Evolutionary conservation across 352 stramenopile genomes (phyloP).

Genomic region (Phytophthora pinifolia): DNA sequence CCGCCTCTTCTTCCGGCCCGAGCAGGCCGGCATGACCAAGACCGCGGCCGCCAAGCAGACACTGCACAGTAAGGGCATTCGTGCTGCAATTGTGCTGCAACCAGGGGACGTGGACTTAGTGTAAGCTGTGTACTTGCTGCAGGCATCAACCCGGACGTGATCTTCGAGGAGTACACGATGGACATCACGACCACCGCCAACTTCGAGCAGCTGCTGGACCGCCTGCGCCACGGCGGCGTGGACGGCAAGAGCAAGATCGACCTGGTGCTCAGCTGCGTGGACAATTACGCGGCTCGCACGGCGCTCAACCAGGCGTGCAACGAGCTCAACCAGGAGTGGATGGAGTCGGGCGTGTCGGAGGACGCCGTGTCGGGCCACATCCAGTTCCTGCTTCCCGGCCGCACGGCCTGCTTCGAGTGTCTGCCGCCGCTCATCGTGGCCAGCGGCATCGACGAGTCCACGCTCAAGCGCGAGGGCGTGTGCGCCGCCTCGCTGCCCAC

Average conservation of each 20-base stretch:
- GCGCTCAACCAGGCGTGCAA: slow-evolving; percentile 89
- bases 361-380: slow-evolving; percentile 90
- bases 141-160: slow-evolving; percentile 90
- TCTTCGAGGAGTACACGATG: slow-evolving; percentile 86
- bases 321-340: slow-evolving; percentile 85
- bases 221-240: slow-evolving; percentile 69
- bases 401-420: slow-evolving; percentile 90
- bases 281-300: slow-evolving; percentile 90
- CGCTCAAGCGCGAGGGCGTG: slow-evolving; percentile 87
- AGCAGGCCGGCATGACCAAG: slow-evolving; percentile 88
- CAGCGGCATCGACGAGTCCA: slow-evolving; percentile 84
- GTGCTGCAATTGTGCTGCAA: too few species aligned
- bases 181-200: slow-evolving; percentile 86
- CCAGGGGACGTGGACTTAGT: background rate
- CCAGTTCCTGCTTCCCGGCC: slow-evolving; percentile 81
- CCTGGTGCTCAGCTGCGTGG: slow-evolving; percentile 87
- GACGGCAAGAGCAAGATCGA: slow-evolving; percentile 62
- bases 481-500: slow-evolving; percentile 88
- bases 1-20: slow-evolving; percentile 88
- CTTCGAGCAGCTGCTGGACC: slow-evolving; percentile 84
- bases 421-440: slow-evolving; percentile 86
- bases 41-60: slow-evolving; percentile 86
- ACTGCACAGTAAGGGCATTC: slow-evolving; percentile 56
- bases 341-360: slow-evolving; percentile 91
- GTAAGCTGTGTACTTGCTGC: background rate